Percentiles rank a stretch among this genome's conserved stretches.
Conservation (phyloP, 305 asterid species). For the Nicotiana rustica region DNA sequence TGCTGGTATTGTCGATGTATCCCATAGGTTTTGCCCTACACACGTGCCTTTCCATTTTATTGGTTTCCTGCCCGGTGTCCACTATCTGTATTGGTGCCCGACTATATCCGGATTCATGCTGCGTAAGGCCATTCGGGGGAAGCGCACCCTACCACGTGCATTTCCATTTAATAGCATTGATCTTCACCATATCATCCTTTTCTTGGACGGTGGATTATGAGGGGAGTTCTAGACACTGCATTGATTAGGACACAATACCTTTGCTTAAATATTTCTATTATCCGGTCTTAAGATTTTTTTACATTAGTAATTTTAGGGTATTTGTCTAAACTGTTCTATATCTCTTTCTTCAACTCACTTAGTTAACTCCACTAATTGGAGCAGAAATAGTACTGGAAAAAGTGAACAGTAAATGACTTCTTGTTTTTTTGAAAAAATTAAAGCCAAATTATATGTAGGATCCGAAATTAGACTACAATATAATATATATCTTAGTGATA, state of each 20-base stretch:
- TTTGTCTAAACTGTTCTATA: neutral
- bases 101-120: no score
- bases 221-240: neutral
- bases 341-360: no score
- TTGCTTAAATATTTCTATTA: no score
- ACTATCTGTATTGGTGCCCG: no score
- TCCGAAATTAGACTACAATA: neutral
- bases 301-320: no score
- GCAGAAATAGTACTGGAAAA: neutral
- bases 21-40: conserved; percentile 41
- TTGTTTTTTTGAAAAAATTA: no score
- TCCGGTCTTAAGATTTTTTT: no score
- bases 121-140: no score
- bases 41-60: conserved; percentile 44
- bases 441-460: neutral
- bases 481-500: neutral
- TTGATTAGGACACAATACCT: neutral
- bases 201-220: conserved; percentile 33
- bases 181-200: conserved; percentile 18
- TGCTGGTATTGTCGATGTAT: conserved; percentile 34
- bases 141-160: conserved; percentile 47
- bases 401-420: neutral
- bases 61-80: no score
- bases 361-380: neutral
- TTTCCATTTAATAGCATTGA: neutral